These are phyloP conservation scores for Vigna reflexopilosa DNA, from an alignment of 306 rosid species.

Conservation along the genomic window DNA sequence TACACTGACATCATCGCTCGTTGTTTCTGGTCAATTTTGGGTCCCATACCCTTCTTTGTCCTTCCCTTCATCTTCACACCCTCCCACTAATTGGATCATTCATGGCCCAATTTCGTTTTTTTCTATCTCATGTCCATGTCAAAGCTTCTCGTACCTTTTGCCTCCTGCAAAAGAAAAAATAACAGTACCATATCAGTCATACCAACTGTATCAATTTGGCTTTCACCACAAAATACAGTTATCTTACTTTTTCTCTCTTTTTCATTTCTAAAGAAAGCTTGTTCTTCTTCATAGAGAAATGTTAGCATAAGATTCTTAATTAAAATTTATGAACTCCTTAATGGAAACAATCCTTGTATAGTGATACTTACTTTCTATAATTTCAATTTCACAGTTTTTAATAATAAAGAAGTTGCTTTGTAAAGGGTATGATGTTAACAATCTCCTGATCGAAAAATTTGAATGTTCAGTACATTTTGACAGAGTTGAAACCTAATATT, in stretches of 20 bases:
- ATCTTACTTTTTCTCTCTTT: background rate
- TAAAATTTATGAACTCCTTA: too few relatives aligned
- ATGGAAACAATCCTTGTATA: too few relatives aligned
- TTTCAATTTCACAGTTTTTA: too few relatives aligned
- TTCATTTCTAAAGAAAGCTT: background rate
- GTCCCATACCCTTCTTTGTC: background rate
- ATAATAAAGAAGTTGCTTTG: too few relatives aligned
- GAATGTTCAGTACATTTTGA: too few relatives aligned
- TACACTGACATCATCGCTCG: constrained; percentile 31
- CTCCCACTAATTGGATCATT: constrained; percentile 33
- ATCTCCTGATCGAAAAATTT: too few relatives aligned
- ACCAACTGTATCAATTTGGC: background rate
- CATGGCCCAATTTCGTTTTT: constrained; percentile 25
- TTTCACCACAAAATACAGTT: constrained; percentile 16
- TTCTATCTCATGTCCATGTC: constrained; percentile 15
- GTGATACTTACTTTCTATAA: too few relatives aligned
- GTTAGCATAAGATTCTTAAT: too few relatives aligned
- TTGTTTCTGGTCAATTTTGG: background rate
- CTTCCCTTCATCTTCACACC: constrained; percentile 3
- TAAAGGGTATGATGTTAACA: too few relatives aligned
- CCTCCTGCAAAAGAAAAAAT: background rate
- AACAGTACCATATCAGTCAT: constrained; percentile 4
- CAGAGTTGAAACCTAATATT: too few relatives aligned
- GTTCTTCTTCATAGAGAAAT: background rate
- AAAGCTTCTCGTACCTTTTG: constrained; percentile 27